Percentiles rank a stretch among this genome's conserved stretches.
phyloP scores from a whole-genome alignment of 768 basidiomycete genomes.

The Paxillus ammoniavirescens region DNA sequence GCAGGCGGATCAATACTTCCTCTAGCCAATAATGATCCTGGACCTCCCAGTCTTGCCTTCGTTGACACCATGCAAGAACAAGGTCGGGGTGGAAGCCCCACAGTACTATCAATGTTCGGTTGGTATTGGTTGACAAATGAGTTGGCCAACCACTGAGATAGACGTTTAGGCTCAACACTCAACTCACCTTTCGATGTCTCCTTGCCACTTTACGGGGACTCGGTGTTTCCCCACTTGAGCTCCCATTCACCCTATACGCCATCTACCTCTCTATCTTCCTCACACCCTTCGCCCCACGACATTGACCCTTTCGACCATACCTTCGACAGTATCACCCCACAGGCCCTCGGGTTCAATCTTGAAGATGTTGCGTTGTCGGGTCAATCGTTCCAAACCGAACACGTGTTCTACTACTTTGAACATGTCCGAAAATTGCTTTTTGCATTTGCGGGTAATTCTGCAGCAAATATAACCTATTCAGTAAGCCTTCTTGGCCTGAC shows the following conservation, averaged over 20 bases:
- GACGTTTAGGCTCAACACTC: constrained; percentile 20
- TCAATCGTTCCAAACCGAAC: constrained; percentile 51
- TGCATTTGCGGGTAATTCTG: constrained; percentile 58
- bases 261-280: constrained; percentile 31
- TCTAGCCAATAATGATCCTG: constrained; percentile 20
- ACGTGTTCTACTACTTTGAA: constrained; percentile 74
- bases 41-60: constrained; percentile 20
- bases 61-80: constrained; percentile 17
- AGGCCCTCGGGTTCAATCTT: constrained; percentile 26
- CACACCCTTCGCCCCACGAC: constrained; percentile 34
- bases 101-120: constrained; percentile 30
- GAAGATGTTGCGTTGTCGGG: constrained; percentile 27
- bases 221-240: constrained; percentile 25
- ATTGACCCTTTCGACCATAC: constrained; percentile 30
- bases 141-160: constrained; percentile 11
- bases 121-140: neutral
- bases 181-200: constrained; percentile 31
- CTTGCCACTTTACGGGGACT: constrained; percentile 27
- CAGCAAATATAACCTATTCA: constrained; percentile 63
- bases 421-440: constrained; percentile 67
- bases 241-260: constrained; percentile 35
- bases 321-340: constrained; percentile 35
- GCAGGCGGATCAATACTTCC: constrained; percentile 19
- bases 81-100: constrained; percentile 22
- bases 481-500: constrained; percentile 41